These are phyloP conservation scores for Populus trichocarpa DNA, from an alignment of 441 rosid genomes.

Conservation along the genomic window DNA sequence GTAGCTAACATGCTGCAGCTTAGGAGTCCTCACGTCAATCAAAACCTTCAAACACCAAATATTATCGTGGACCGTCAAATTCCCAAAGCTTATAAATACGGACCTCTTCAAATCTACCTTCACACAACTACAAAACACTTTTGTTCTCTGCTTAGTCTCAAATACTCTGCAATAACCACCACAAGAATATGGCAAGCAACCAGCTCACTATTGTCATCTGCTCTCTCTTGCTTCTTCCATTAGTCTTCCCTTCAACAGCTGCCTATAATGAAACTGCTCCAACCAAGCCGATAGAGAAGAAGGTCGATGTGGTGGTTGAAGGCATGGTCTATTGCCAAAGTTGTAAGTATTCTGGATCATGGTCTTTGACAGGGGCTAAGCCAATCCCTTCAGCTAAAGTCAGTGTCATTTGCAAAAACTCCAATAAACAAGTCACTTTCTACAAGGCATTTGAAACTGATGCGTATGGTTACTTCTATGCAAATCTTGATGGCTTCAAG, in stretches of 20 bases:
- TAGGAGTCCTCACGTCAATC: conserved; percentile 36
- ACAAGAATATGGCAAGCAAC: conserved; percentile 40
- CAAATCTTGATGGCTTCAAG: conserved; percentile 56
- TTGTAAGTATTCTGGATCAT: conserved; percentile 58
- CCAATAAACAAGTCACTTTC: conserved; percentile 47
- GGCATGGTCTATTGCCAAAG: conserved; percentile 87
- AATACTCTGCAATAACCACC: not conserved
- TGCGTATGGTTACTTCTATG: conserved; percentile 65
- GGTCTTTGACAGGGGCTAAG: conserved; percentile 66
- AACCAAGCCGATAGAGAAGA: conserved; percentile 27
- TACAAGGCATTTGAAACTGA: conserved; percentile 62
- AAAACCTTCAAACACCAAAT: not conserved
- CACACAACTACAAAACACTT: conserved; percentile 1
- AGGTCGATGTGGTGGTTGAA: conserved; percentile 58
- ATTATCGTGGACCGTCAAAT: not conserved
- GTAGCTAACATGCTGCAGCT: conserved; percentile 15
- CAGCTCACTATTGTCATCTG: conserved; percentile 24
- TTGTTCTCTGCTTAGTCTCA: not conserved
- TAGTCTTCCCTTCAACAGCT: conserved; percentile 21
- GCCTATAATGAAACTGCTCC: conserved; percentile 26
- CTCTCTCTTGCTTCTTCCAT: conserved; percentile 34
- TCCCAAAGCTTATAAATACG: conserved; percentile 20
- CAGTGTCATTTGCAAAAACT: conserved; percentile 73
- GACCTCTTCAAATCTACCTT: not conserved
- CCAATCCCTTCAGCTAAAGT: conserved; percentile 68